Percentiles rank a stretch among this genome's conserved stretches.
Conservation (phyloP, 331 rosid species). For the Stylosanthes scabra region DNA sequence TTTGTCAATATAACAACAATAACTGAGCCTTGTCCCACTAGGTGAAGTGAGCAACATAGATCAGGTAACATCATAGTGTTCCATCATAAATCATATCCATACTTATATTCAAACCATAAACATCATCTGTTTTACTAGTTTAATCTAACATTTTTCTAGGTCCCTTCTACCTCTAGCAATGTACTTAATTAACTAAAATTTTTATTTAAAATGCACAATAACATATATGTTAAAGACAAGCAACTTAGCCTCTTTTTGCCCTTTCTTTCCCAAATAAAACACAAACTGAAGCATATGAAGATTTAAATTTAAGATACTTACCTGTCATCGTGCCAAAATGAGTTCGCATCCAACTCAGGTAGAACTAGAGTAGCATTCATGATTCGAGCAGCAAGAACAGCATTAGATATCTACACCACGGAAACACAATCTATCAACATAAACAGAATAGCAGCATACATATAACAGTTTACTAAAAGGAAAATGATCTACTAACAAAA, state of each 20-base stretch:
- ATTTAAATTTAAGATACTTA: slow-evolving; percentile 42
- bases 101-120: no score
- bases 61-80: no score
- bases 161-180: no score
- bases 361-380: slow-evolving; percentile 95
- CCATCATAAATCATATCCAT: no score
- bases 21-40: no score
- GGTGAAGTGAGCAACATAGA: no score
- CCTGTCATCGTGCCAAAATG: slow-evolving; percentile 98
- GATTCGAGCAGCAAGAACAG: slow-evolving; percentile 94
- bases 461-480: slow-evolving; percentile 1
- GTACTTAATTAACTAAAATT: not conserved
- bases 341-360: slow-evolving; percentile 95
- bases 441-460: slow-evolving; percentile 34
- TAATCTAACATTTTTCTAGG: no score
- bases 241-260: not conserved
- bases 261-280: not conserved
- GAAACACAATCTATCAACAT: slow-evolving; percentile 31
- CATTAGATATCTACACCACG: slow-evolving; percentile 84
- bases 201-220: slow-evolving; percentile 11
- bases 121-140: no score
- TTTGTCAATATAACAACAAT: no score
- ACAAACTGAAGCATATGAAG: not conserved
- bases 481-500: not conserved
- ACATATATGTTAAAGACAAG: slow-evolving; percentile 17